Evolutionary conservation across 768 basidiomycete species (phyloP), one percentile per base, ranked within the genome.

Genomic region (Pisolithus tinctorius): DNA sequence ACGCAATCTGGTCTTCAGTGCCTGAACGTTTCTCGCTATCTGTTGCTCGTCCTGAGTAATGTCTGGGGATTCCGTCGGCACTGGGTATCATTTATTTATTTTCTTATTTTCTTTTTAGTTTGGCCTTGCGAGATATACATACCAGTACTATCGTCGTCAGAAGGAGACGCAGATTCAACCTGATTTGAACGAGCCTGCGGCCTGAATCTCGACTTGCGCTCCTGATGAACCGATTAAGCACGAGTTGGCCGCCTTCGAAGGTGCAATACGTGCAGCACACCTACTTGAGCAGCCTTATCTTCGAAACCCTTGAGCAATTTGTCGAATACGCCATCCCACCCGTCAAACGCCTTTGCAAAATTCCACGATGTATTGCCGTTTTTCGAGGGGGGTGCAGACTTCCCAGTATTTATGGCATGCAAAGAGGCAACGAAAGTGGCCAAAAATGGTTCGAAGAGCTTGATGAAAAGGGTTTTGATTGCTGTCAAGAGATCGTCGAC

Each of bases 1-100:
- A 49, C 90, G 87, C 46, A 96, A 69, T 30, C 91, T 78, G 48
- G 79, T 84, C 68, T 94, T 96, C 49, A 99, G 74, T 0, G 89
- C 90, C 58, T 93, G 86, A 1, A 96, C 88, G 62, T 94, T 96
- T 58, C 89, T 78, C 4, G 94, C 84, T 55, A 98, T 98, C 60
- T 93, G 84, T 62, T 95, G 87, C 52, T 90, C 92, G 55, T 93
- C 91, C 39, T 79, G 76, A 2, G 80, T 72, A 3, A 71, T 65
- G 39, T 82, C 80, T 20, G 74, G 60, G 7, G 76, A 70, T 54
- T 76, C 70, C 3, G 75, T 71, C 1, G 79, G 80, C 42, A 71
- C 78, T 83, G 51, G 6, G 38, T 14, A 26, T 43, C 20, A 51
- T 25, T 45, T 20, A 50, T 25, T 23, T 14, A 23, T 20, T 34